phyloP scores from a whole-genome alignment of 306 rosid species.

The Vicia sativa region DNA sequence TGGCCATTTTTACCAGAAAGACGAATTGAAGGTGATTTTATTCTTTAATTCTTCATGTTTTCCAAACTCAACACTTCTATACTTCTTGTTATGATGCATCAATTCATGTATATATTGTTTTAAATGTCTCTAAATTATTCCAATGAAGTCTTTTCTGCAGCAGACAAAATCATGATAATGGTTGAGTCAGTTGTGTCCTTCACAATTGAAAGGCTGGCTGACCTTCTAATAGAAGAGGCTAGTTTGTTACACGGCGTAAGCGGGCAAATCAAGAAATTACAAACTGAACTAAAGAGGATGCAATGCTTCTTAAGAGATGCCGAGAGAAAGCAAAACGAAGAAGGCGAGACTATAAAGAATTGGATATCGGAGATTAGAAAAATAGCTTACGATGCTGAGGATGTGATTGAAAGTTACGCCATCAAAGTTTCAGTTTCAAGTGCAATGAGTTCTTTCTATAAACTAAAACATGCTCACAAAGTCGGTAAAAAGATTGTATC shows the following conservation, averaged over 20 bases:
- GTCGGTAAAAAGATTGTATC: slow-evolving; percentile 36
- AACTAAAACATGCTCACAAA: slow-evolving; percentile 28
- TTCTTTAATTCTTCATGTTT: too few species aligned
- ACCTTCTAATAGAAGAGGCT: slow-evolving; percentile 42
- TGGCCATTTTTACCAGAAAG: too few species aligned
- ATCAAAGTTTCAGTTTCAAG: slow-evolving; percentile 37
- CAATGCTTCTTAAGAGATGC: slow-evolving; percentile 55
- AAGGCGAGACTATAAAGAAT: slow-evolving; percentile 41
- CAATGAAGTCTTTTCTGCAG: too few species aligned
- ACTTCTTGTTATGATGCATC: too few species aligned
- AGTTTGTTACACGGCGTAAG: slow-evolving; percentile 42
- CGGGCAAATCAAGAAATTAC: slow-evolving; percentile 32
- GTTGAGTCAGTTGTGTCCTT: slow-evolving; percentile 49
- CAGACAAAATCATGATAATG: slow-evolving; percentile 13
- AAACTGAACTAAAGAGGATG: slow-evolving; percentile 49
- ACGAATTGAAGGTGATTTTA: too few species aligned
- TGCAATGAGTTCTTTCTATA: slow-evolving; percentile 25
- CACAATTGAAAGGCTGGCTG: slow-evolving; percentile 45
- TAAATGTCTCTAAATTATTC: background rate
- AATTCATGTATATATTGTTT: too few species aligned
- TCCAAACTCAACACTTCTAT: too few species aligned
- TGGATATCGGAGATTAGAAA: slow-evolving; percentile 50
- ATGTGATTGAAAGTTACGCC: slow-evolving; percentile 52
- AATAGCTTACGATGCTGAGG: slow-evolving; percentile 53
- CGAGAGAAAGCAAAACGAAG: slow-evolving; percentile 44